phyloP scores from a whole-genome alignment of 371 early-diverging fungal species.

The Chytridium lagenaria region DNA sequence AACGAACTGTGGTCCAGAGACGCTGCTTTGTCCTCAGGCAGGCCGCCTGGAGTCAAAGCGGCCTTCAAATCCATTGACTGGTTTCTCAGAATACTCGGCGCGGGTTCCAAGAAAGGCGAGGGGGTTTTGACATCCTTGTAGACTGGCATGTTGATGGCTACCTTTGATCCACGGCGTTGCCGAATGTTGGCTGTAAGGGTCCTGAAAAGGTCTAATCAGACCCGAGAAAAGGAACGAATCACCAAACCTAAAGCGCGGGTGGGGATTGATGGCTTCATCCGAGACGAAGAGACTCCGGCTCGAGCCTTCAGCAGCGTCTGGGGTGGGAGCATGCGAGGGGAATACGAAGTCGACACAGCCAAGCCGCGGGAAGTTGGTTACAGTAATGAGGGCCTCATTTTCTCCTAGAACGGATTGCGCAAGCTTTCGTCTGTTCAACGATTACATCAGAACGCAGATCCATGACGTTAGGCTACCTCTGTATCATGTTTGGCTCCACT shows the following conservation, averaged over 20 bases:
- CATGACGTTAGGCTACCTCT: slow-evolving; percentile 52
- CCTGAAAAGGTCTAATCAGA: slow-evolving; percentile 45
- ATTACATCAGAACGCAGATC: slow-evolving; percentile 8
- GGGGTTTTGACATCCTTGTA: slow-evolving; percentile 77
- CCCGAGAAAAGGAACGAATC: slow-evolving; percentile 6
- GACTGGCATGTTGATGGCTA: slow-evolving; percentile 74
- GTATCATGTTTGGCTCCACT: slow-evolving; percentile 91
- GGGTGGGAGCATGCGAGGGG: slow-evolving; percentile 58
- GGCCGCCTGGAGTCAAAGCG: slow-evolving; percentile 7
- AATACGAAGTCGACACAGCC: slow-evolving; percentile 78
- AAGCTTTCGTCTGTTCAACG: slow-evolving; percentile 67
- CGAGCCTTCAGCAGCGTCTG: slow-evolving; percentile 32
- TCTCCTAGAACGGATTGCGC: slow-evolving; percentile 58
- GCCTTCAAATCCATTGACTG: slow-evolving; percentile 16
- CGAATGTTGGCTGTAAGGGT: slow-evolving; percentile 95
- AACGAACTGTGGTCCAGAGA: slow-evolving; percentile 17
- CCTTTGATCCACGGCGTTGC: slow-evolving; percentile 89
- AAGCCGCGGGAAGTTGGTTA: slow-evolving; percentile 90
- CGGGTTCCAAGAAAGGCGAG: slow-evolving; percentile 86
- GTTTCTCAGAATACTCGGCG: slow-evolving; percentile 33
- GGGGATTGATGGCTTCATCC: slow-evolving; percentile 93
- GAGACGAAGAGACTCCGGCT: slow-evolving; percentile 85
- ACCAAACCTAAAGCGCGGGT: slow-evolving; percentile 89
- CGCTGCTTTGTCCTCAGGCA: not conserved
- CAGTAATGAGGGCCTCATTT: slow-evolving; percentile 77